A percentile compares a stretch with the other conserved stretches of the same genome.
Evolutionary conservation across 2,329 filamentous ascomycete species (phyloP).

Genomic region (Claviceps maximensis): DNA sequence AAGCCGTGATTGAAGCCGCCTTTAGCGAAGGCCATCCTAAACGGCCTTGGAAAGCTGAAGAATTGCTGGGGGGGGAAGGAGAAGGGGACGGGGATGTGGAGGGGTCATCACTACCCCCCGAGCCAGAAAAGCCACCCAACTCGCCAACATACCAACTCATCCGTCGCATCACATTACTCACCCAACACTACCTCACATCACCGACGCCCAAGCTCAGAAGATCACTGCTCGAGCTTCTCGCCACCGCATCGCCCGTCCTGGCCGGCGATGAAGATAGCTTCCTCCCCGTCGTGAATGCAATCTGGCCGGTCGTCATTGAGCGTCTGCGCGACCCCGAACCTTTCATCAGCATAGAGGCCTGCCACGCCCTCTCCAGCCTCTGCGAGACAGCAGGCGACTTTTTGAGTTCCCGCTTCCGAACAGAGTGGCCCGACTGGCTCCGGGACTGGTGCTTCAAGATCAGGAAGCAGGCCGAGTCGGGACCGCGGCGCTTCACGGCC

Average conservation of each 20-base stretch:
- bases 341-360: conserved; percentile 57
- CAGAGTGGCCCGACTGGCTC: conserved; percentile 52
- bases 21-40: conserved; percentile 21
- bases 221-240: conserved; percentile 64
- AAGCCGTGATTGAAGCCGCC: conserved; percentile 7
- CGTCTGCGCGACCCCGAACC: conserved; percentile 53
- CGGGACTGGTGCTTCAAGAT: conserved; percentile 32
- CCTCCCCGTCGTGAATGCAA: conserved; percentile 73
- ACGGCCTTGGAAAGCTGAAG: conserved; percentile 24
- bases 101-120: conserved; percentile 11
- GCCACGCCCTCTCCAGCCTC: conserved; percentile 53
- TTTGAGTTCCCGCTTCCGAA: conserved; percentile 59
- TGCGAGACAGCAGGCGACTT: conserved; percentile 70
- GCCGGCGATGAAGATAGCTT: conserved; percentile 69
- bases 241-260: conserved; percentile 58
- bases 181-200: conserved; percentile 82
- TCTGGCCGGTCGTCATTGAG: conserved; percentile 75
- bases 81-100: conserved; percentile 18
- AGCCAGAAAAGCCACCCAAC: conserved; percentile 46
- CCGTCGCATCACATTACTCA: conserved; percentile 66
- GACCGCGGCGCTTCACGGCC: conserved; percentile 5
- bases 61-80: conserved; percentile 17
- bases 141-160: conserved; percentile 73
- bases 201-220: conserved; percentile 66
- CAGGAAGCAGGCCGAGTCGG: conserved; percentile 25